phyloP scores from a whole-genome alignment of 495 filamentous ascomycete species.

The Podospora didyma region DNA sequence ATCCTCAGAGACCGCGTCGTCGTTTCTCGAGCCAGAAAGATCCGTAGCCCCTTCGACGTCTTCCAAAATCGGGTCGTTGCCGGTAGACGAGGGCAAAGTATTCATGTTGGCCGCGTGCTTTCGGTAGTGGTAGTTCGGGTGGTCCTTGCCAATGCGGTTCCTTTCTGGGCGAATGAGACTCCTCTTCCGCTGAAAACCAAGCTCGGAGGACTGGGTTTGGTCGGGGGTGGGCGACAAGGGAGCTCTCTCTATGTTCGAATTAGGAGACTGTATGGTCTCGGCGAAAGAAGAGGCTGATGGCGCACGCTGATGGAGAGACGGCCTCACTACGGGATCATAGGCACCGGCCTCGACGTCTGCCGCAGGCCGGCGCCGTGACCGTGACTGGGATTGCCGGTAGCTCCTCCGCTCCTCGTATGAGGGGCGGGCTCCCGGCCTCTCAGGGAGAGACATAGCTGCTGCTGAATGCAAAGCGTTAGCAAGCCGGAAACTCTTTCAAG shows the following conservation, averaged over 20 bases:
- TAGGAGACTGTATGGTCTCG: slow-evolving; percentile 46
- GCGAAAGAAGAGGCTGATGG: slow-evolving; percentile 46
- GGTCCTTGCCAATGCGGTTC: slow-evolving; percentile 70
- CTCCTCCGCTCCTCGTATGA: slow-evolving; percentile 53
- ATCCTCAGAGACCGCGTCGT: slow-evolving; percentile 35
- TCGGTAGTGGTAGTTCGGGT: slow-evolving; percentile 92
- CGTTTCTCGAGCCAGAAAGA: slow-evolving; percentile 35
- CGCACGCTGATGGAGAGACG: slow-evolving; percentile 44
- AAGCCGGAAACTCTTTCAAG: neutral
- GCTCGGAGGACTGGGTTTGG: slow-evolving; percentile 18
- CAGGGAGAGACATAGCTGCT: slow-evolving; percentile 62
- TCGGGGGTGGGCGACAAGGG: slow-evolving; percentile 37
- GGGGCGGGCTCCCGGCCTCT: slow-evolving; percentile 58
- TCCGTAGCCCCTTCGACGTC: slow-evolving; percentile 51
- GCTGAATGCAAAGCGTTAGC: slow-evolving; percentile 17
- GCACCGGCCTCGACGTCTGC: slow-evolving; percentile 62
- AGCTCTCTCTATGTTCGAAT: slow-evolving; percentile 41
- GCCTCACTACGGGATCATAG: slow-evolving; percentile 37
- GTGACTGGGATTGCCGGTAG: slow-evolving; percentile 66
- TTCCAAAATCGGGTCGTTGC: slow-evolving; percentile 82
- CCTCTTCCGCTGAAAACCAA: slow-evolving; percentile 61
- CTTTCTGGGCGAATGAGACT: slow-evolving; percentile 87
- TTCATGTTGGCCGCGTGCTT: slow-evolving; percentile 89
- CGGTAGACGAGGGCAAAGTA: slow-evolving; percentile 82
- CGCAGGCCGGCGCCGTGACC: slow-evolving; percentile 58